Percentiles rank a stretch among this genome's conserved stretches.
Conservation (phyloP, 345 rosid genomes). For the Camelina sativa region DNA sequence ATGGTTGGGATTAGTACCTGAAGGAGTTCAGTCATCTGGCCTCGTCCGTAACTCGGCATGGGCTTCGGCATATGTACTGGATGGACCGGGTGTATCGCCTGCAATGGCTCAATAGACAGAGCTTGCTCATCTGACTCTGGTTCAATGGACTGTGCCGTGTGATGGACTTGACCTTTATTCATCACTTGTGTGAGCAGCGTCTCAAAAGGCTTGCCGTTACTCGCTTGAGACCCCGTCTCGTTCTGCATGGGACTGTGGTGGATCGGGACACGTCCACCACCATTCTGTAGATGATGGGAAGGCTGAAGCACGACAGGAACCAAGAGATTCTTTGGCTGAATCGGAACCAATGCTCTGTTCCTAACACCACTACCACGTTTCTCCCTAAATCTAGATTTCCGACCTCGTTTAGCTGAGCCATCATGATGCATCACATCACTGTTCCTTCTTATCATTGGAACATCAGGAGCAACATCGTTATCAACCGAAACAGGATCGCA, state of each 20-base stretch:
- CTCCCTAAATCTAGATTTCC: constrained; percentile 42
- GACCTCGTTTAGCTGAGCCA: constrained; percentile 35
- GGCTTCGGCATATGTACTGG: constrained; percentile 54
- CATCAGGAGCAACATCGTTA: constrained; percentile 76
- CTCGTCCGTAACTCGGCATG: constrained; percentile 61
- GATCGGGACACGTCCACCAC: constrained; percentile 39
- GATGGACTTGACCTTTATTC: constrained; percentile 52
- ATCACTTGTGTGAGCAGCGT: constrained; percentile 63
- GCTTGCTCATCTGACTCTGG: constrained; percentile 56
- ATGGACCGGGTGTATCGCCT: constrained; percentile 56
- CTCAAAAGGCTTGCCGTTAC: constrained; percentile 56
- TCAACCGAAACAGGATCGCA: constrained; percentile 63
- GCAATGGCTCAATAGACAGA: constrained; percentile 70
- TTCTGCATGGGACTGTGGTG: constrained; percentile 33
- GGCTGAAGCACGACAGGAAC: constrained; percentile 63
- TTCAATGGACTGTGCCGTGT: constrained; percentile 46
- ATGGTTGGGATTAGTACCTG: constrained; percentile 56
- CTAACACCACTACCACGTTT: constrained; percentile 33
- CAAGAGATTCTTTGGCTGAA: constrained; percentile 53
- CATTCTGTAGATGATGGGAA: constrained; percentile 50
- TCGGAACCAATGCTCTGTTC: constrained; percentile 41
- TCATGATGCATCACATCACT: constrained; percentile 52
- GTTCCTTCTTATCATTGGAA: constrained; percentile 74
- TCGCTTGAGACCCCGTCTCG: constrained; percentile 40
- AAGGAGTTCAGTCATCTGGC: constrained; percentile 85